Base-by-base conservation (phyloP, 2,329 filamentous ascomycete species). In the Neofusicoccum parvum region DNA sequence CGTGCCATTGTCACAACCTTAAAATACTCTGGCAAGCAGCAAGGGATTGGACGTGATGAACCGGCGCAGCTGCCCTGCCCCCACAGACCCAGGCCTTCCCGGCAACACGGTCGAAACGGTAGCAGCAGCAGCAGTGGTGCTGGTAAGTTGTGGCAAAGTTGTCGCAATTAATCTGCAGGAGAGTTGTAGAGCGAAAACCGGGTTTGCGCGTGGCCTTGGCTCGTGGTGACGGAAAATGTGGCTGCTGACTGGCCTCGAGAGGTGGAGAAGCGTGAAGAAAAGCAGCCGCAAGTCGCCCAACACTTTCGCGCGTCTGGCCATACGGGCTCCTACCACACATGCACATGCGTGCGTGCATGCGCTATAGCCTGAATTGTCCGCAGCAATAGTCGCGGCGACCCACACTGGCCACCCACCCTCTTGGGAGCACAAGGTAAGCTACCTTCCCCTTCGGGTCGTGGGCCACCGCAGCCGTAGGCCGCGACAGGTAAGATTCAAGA, bases 331-430 rank as follows among this genome's bases (percentile, higher is more conserved):
- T 17, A 23, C 20, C 36, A 41, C 14, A 36, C 27, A 14, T 12
- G 15, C 20, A 23, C 4, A n/a, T 20, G 56, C 43, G 34, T 39
- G 23, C 45, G 12, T 20, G 17, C 56, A 23, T 7, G 32, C 4
- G n/a, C 27, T 60, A 60, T 48, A 60, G 56, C 41, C 56, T 60
- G 56, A 60, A 60, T 48, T 37, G 43, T 60, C 45, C 56, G 56
- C 56, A 60, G 56, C 56, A 60, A 60, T 39, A 36, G 41, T 48
- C 20, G 34, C 56, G 37, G 39, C 43, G 56, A 48, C 56, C n/a
- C 43, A 46, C 56, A 37, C 48, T 49, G 43, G 56, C 43, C 41
- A 37, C n/a, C 56, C 56, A 36, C 17, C n/a, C 56, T 36, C 32
- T 36, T 60, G 56, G 56, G 43, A 46, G 27, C 2, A 37, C 32